Base-by-base conservation (phyloP, 257 asterid genomes). In the Catharanthus roseus region DNA sequence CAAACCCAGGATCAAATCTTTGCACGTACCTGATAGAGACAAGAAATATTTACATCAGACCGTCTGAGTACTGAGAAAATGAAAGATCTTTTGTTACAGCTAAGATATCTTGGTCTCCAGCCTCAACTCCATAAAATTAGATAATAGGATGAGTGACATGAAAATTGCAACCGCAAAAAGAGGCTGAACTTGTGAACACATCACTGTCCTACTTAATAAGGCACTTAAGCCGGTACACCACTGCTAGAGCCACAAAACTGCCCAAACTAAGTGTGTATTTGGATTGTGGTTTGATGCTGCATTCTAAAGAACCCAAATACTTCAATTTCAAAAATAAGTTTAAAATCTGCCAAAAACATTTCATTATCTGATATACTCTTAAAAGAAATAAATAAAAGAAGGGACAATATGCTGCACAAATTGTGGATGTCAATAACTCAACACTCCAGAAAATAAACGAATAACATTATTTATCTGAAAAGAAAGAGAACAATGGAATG, bases 1-100 rank as follows among this genome's bases (percentile, higher is more conserved):
- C 99, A 81, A 90, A 95, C 44, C 96, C 98, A 60, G 98, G 99
- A 79, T 95, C 98, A 82, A 95, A 95, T 77, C 99, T 90, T 80
- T 95, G 99, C 93, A 87, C 68, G 87, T 90, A 95, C 75, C 99
- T 95, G 77, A 65, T 71, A 73, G 47, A 65, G 80, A 33, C 18
- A 70, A 6, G 3, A 42, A 24, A 41, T 5, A 60, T 12, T 29
- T 33, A 57, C n/a, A 1, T 28, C 26, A 16, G 65, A 10, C 21
- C 5, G n/a, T n/a, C n/a, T 38, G 26, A 33, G 34, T 33, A 60
- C 12, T 13, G 23, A 57, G 21, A 6, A 38, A 61, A 61, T 7
- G 23, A 33, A 60, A 49, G 18, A 60, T 60, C 41, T 60, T 11
- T 60, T 6, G 13, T 4, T 18, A 31, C 41, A 60, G 10, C 47